Evolutionary conservation across 2,329 filamentous ascomycete genomes (phyloP).

Genomic region (Exophiala alcalophila): DNA sequence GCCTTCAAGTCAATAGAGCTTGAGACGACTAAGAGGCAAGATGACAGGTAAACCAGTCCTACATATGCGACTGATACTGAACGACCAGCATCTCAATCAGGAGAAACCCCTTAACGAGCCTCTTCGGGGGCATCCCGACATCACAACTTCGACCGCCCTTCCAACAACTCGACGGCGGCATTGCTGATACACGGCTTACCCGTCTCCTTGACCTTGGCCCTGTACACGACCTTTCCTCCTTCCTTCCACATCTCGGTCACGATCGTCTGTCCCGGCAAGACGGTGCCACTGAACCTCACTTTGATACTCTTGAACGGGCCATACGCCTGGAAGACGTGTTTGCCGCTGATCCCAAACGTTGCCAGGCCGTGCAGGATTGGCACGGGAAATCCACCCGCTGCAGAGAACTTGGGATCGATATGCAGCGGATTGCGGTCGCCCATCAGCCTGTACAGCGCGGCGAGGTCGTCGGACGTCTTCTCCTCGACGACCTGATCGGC

Average conservation of each 20-base stretch:
- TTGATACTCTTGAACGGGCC: slow-evolving; percentile 88
- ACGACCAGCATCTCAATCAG: too few relatives aligned
- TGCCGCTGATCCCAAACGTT: slow-evolving; percentile 86
- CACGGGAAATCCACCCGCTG: slow-evolving; percentile 88
- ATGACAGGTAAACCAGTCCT: too few relatives aligned
- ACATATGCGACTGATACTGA: too few relatives aligned
- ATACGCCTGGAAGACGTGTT: slow-evolving; percentile 81
- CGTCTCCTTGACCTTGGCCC: slow-evolving; percentile 86
- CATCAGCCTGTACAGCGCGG: slow-evolving; percentile 85
- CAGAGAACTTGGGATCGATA: slow-evolving; percentile 90
- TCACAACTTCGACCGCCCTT: slow-evolving; percentile 1
- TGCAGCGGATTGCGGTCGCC: slow-evolving; percentile 96
- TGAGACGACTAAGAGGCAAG: too few relatives aligned
- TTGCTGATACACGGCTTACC: slow-evolving; percentile 83
- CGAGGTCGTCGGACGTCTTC: slow-evolving; percentile 84
- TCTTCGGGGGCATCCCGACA: too few relatives aligned
- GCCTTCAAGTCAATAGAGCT: too few relatives aligned
- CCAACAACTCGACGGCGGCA: slow-evolving; percentile 69
- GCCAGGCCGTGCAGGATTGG: slow-evolving; percentile 95
- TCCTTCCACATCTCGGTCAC: slow-evolving; percentile 95
- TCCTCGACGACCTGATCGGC: slow-evolving; percentile 83
- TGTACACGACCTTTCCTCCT: slow-evolving; percentile 73
- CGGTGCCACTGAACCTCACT: slow-evolving; percentile 82
- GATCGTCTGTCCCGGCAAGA: slow-evolving; percentile 71
- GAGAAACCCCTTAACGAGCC: too few relatives aligned